phyloP scores from a whole-genome alignment of 2,329 filamentous ascomycete species.

The Hypoxylon sp. region DNA sequence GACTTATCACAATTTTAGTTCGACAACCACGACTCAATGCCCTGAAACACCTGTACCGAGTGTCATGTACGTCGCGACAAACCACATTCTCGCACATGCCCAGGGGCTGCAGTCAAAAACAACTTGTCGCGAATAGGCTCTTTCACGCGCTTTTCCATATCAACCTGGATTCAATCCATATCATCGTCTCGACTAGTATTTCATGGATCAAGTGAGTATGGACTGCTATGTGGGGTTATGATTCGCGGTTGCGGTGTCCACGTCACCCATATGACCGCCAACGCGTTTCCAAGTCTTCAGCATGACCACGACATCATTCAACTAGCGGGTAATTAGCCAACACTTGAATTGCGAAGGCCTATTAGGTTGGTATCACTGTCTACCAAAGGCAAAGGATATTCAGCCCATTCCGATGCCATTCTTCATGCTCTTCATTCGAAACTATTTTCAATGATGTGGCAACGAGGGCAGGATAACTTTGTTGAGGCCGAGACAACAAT shows the following conservation, averaged over 20 bases:
- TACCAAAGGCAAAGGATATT: background rate
- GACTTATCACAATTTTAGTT: slow-evolving; percentile 41
- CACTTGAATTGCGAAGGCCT: slow-evolving; percentile 6
- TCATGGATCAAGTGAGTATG: slow-evolving; percentile 17
- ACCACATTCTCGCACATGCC: slow-evolving; percentile 14
- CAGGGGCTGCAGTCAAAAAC: slow-evolving; percentile 12
- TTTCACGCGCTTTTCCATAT: slow-evolving; percentile 1
- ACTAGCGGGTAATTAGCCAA: slow-evolving; percentile 9
- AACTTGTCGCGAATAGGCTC: slow-evolving; percentile 13
- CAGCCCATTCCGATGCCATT: background rate
- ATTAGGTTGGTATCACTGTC: background rate
- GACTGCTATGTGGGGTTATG: slow-evolving; percentile 32
- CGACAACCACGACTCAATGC: slow-evolving; percentile 53
- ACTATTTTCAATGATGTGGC: background rate
- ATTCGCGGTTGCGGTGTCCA: slow-evolving; percentile 44
- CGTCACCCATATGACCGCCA: slow-evolving; percentile 40
- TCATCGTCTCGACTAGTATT: background rate
- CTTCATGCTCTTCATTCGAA: slow-evolving; percentile 2
- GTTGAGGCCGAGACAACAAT: background rate
- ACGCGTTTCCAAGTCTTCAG: slow-evolving; percentile 25
- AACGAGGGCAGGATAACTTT: background rate
- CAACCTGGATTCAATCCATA: slow-evolving; percentile 1
- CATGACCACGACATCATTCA: slow-evolving; percentile 38
- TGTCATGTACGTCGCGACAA: slow-evolving; percentile 22
- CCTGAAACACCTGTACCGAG: slow-evolving; percentile 11